These are phyloP conservation scores for Candida awuae DNA, from an alignment of 805 yeast genomes.

Conservation along the genomic window DNA sequence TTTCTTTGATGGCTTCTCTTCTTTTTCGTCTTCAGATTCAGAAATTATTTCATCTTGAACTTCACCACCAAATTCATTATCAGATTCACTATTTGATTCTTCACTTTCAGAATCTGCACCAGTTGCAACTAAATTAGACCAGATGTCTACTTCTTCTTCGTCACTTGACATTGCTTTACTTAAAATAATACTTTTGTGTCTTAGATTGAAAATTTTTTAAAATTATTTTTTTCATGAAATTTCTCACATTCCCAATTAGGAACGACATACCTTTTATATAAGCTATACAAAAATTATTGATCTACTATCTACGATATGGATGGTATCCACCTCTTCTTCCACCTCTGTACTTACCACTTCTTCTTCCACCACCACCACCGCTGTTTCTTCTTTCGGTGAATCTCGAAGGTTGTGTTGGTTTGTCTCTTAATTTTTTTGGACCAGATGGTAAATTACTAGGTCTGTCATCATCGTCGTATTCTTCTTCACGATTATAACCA, in stretches of 20 bases:
- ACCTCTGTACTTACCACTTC: slow-evolving; percentile 20
- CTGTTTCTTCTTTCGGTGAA: slow-evolving; percentile 12
- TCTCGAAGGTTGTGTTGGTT: slow-evolving; percentile 7
- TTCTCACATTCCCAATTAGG: too few species aligned
- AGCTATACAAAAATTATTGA: not conserved
- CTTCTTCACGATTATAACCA: not conserved
- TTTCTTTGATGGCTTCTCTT: slow-evolving; percentile 12
- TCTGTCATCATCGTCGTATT: not conserved
- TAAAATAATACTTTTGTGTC: slow-evolving; percentile 9
- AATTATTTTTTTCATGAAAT: too few species aligned
- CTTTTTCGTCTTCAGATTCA: slow-evolving; percentile 27
- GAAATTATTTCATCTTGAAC: slow-evolving; percentile 47
- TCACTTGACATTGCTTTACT: slow-evolving; percentile 9
- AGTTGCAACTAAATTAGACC: slow-evolving; percentile 44
- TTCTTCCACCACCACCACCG: slow-evolving; percentile 15
- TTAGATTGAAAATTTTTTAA: too few species aligned
- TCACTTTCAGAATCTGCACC: slow-evolving; percentile 22
- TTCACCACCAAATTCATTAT: slow-evolving; percentile 12
- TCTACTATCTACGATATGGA: slow-evolving; percentile 23
- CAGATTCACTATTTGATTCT: slow-evolving; percentile 5
- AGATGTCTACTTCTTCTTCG: slow-evolving; percentile 49
- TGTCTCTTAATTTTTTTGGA: slow-evolving; percentile 25
- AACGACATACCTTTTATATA: too few species aligned
- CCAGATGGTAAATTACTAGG: slow-evolving; percentile 27
- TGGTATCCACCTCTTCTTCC: slow-evolving; percentile 25